Base-by-base conservation (phyloP, 306 rosid species). In the Begonia peltatifolia region DNA sequence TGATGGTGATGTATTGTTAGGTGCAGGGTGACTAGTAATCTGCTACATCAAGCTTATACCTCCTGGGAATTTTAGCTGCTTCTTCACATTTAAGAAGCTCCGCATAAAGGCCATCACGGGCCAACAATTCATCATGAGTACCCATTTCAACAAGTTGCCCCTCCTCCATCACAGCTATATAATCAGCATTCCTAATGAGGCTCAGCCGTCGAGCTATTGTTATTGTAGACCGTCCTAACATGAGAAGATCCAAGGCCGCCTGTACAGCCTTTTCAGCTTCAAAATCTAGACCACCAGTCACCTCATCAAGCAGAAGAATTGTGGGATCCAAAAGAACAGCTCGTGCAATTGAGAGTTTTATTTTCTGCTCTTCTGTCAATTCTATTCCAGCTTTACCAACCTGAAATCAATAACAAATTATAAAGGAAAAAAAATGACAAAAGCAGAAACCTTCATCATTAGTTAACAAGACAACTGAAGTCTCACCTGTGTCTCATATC, bases 131-230 rank as follows among this genome's bases (percentile, higher is more conserved):
- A 71, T 92, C 99, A 61, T 92, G 99, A 12, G 96, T 92, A 56
- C 99, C 99, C 88, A 84, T 86, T 72, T 92, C 99, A 69, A 92
- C 87, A 67, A 92, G 96, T 53, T 77, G 96, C 42, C 99, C 99
- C 76, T 92, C 99, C 79, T 92, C 99, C 99, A 92, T 92, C 56
- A 92, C 99, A 55, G 96, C 96, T 77, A 92, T 92, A 69, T 79
- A 92, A 74, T 92, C 99, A 61, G 96, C 99, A 66, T 92, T 92
- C 83, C 86, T 78, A 67, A 92, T 92, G 50, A 92, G 96, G 77
- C 96, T 92, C 71, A 92, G 99, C 75, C 99, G 78, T 48, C 99
- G 86, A 74, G 96, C 99, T 79, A 92, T 92, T 57, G 87, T 92
- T 73, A 92, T 81, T 55, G 99, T 92, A 47, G 99, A 92, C 49